phyloP scores from a whole-genome alignment of 2,329 filamentous ascomycete genomes.

The Diplodia seriata region DNA sequence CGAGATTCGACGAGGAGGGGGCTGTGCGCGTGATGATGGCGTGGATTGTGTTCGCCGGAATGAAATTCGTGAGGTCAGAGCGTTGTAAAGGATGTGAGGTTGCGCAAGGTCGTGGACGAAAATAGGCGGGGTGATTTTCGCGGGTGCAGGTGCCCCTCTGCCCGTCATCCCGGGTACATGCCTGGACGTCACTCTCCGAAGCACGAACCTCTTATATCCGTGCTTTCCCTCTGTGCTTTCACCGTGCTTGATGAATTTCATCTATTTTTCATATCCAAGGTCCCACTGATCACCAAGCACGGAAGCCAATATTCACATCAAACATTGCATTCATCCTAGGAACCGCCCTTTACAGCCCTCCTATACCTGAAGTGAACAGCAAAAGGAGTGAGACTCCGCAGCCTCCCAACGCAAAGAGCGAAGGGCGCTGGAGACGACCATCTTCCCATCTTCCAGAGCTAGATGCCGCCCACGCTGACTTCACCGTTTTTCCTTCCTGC shows the following conservation, averaged over 20 bases:
- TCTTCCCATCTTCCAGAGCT: slow-evolving; percentile 21
- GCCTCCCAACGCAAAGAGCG: background rate
- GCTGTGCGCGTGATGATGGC: background rate
- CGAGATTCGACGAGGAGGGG: background rate
- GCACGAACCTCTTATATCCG: slow-evolving; percentile 16
- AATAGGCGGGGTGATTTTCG: slow-evolving; percentile 31
- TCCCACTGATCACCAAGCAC: slow-evolving; percentile 22
- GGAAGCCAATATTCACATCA: slow-evolving; percentile 29
- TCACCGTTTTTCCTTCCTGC: slow-evolving; percentile 7
- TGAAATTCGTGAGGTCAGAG: background rate
- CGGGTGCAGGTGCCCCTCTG: slow-evolving; percentile 20
- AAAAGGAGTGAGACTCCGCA: slow-evolving; percentile 26
- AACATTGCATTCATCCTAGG: slow-evolving; percentile 30
- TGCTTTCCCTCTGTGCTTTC: slow-evolving; percentile 11
- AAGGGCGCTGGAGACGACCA: background rate
- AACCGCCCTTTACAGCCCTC: slow-evolving; percentile 22
- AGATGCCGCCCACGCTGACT: slow-evolving; percentile 15
- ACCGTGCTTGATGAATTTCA: slow-evolving; percentile 19
- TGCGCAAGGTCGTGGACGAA: slow-evolving; percentile 8
- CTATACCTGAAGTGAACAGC: slow-evolving; percentile 17
- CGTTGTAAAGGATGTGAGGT: background rate
- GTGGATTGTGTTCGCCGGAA: background rate
- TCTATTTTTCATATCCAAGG: background rate
- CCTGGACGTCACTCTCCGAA: slow-evolving; percentile 12
- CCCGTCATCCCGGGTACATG: background rate